A percentile compares a stretch with the other conserved stretches of the same genome.
phyloP scores from a whole-genome alignment of 306 rosid species.

The Medicago ruthenica region DNA sequence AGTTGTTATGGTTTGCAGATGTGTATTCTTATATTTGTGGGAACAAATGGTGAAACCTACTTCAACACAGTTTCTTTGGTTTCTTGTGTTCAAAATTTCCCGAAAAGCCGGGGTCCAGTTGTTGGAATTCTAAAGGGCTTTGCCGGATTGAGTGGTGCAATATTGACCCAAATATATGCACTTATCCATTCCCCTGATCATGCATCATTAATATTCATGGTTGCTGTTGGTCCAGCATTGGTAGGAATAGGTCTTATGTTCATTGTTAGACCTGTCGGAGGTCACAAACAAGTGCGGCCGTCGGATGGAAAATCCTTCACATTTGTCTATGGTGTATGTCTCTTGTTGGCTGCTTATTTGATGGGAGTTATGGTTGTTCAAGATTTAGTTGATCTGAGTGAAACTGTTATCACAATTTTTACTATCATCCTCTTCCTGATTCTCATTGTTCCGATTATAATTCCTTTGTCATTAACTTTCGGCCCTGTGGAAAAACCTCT shows the following conservation, averaged over 20 bases:
- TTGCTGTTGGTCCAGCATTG: constrained; percentile 85
- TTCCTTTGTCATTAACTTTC: constrained; percentile 65
- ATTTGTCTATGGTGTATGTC: constrained; percentile 73
- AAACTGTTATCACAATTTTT: constrained; percentile 52
- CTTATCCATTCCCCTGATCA: constrained; percentile 73
- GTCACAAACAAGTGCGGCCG: constrained; percentile 77
- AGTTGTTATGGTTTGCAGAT: constrained; percentile 66
- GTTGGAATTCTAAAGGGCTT: constrained; percentile 96
- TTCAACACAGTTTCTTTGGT: constrained; percentile 92
- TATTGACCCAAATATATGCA: constrained; percentile 85
- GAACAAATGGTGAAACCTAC: constrained; percentile 96
- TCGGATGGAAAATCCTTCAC: constrained; percentile 69
- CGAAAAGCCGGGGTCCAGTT: constrained; percentile 90
- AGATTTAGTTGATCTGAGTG: constrained; percentile 66
- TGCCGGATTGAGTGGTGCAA: constrained; percentile 94
- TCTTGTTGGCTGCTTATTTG: constrained; percentile 84
- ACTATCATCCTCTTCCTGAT: constrained; percentile 64
- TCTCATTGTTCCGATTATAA: constrained; percentile 63
- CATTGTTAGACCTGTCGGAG: constrained; percentile 84
- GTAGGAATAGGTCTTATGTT: constrained; percentile 78
- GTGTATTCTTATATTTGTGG: constrained; percentile 83
- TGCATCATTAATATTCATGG: constrained; percentile 81
- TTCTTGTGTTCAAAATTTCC: constrained; percentile 93
- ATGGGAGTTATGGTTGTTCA: constrained; percentile 90
- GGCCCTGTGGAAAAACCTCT: constrained; percentile 44